A percentile compares a stretch with the other conserved stretches of the same genome.
phyloP scores from a whole-genome alignment of 768 basidiomycete species.

The Serendipita sp. region DNA sequence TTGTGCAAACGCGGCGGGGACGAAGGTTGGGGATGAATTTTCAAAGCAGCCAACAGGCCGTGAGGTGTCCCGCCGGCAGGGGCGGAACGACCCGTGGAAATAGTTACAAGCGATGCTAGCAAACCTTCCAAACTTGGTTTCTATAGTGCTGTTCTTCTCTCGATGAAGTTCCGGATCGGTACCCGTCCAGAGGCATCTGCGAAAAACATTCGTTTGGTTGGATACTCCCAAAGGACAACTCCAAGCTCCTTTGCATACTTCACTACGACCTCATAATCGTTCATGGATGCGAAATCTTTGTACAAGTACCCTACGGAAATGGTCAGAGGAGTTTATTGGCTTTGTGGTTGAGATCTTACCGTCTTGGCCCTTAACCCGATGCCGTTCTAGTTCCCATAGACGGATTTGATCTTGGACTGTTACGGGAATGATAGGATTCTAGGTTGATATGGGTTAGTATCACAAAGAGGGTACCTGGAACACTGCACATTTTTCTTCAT shows the following conservation, averaged over 20 bases:
- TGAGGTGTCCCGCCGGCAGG: background rate
- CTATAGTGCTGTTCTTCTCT: conserved; percentile 7
- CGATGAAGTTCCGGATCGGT: conserved; percentile 13
- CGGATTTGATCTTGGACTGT: conserved; percentile 97
- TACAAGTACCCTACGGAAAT: conserved; percentile 61
- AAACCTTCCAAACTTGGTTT: background rate
- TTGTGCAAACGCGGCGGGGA: background rate
- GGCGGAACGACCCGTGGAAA: background rate
- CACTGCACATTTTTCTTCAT: conserved; percentile 79
- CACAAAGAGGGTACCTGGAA: background rate
- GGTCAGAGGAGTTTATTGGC: background rate
- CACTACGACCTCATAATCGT: conserved; percentile 74
- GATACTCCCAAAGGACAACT: conserved; percentile 72
- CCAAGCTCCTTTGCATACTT: conserved; percentile 71
- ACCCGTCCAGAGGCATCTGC: conserved; percentile 21
- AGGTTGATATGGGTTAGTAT: conserved; percentile 5
- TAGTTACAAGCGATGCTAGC: background rate
- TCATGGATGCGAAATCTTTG: conserved; percentile 69
- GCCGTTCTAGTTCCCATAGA: conserved; percentile 91
- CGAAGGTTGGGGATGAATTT: background rate
- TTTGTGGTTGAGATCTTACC: conserved; percentile 29
- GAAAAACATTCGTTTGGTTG: conserved; percentile 63
- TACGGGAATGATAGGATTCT: conserved; percentile 88
- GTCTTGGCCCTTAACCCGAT: conserved; percentile 75
- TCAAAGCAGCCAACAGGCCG: background rate